Evolutionary conservation across 2,329 filamentous ascomycete genomes (phyloP).

Genomic region (Aspergillus sp.): DNA sequence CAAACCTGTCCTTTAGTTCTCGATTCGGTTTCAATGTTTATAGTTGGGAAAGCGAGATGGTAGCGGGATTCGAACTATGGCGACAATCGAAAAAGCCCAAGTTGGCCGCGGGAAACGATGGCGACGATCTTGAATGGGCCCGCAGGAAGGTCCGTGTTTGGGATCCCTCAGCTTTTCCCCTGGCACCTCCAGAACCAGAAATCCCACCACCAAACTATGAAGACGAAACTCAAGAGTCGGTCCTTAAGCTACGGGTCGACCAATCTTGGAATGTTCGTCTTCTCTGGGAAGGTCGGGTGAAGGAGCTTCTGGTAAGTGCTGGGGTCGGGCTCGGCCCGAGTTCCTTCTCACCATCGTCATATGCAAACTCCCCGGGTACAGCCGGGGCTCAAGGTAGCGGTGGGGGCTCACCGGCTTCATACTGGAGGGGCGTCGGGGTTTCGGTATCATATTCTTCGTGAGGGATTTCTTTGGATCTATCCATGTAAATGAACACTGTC

Average conservation of each 20-base stretch:
- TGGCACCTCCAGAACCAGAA: conserved; percentile 11
- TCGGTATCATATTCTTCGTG: conserved; percentile 45
- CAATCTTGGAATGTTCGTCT: conserved; percentile 83
- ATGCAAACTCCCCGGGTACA: conserved; percentile 22
- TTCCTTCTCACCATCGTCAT: conserved; percentile 33
- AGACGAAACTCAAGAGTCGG: conserved; percentile 70
- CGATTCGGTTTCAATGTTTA: conserved; percentile 97
- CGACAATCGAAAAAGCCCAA: conserved; percentile 50
- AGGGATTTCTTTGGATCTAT: neutral
- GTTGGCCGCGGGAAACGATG: conserved; percentile 30
- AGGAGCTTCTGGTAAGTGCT: conserved; percentile 88
- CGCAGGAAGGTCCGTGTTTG: conserved; percentile 35
- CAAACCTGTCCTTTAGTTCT: conserved; percentile 79
- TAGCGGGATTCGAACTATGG: conserved; percentile 92
- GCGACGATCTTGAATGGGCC: conserved; percentile 46
- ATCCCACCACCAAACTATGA: conserved; percentile 37
- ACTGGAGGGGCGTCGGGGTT: conserved; percentile 43
- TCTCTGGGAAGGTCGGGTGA: conserved; percentile 89
- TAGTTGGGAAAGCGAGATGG: conserved; percentile 93
- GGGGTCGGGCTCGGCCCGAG: conserved; percentile 75
- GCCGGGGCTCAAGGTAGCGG: conserved; percentile 26
- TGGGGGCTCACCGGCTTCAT: conserved; percentile 32
- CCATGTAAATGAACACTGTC: neutral
- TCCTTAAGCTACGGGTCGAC: conserved; percentile 85
- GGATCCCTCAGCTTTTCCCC: conserved; percentile 21